Evolutionary conservation across 345 rosid species (phyloP), one percentile per base, ranked within the genome.

Genomic region (Eucalyptus erythrocorys): DNA sequence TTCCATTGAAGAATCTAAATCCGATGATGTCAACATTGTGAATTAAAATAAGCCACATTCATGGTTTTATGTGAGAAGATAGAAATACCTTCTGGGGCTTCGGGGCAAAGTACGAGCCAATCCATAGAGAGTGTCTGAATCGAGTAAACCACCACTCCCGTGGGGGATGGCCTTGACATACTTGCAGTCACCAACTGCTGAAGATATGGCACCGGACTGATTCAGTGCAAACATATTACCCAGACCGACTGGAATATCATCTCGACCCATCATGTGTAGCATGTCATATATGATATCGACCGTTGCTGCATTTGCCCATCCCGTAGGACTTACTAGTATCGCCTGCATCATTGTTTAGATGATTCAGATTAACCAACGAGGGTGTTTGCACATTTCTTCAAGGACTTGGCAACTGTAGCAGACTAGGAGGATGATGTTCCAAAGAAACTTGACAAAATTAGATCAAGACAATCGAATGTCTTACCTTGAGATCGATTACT

Each of bases 261-360:
- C 99, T 1, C 99, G 98, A 49, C 99, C 99, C 99, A 97, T 97
- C 99, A 97, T 97, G 90, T 97, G 99, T 89, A 96, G 94, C 50
- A 97, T 87, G 89, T 97, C 99, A 79, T 97, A 97, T 55, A 97
- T 90, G 32, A 94, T 92, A 87, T 97, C 99, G 13, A 96, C 93
- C 3, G 99, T 95, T 82, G 99, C 99, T 61, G 99, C 96, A 90
- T 95, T 96, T 57, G 99, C 99, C 99, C 99, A 97, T 6, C 99
- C 99, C 0, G 94, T 96, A 51, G 99, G 99, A 91, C 92, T 95
- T 51, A 96, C 97, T 80, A 97, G 88, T 64, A 97, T 93, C 40
- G 97, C 99, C 99, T 97, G 91, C 80, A 87, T 76, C 47, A 22
- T 76, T 12, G 13, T 19, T 43, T 40, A 76, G 47, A 76, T 10